phyloP scores from a whole-genome alignment of 208 protist genomes.

The Histomonas meleagridis region DNA sequence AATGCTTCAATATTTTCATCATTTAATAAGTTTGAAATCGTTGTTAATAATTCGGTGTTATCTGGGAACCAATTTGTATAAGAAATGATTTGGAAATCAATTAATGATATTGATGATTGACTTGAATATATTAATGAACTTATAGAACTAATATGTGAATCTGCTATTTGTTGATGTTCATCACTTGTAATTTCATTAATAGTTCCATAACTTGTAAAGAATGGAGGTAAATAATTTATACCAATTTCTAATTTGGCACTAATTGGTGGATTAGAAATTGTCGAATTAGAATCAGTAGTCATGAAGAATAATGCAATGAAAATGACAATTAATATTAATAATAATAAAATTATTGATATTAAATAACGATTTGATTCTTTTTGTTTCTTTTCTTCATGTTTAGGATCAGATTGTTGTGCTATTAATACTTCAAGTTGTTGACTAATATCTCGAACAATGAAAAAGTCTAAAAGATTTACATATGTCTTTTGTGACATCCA shows the following conservation, averaged over 20 bases:
- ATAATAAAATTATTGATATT: background rate
- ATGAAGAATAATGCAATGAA: conserved; percentile 14
- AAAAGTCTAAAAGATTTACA: background rate
- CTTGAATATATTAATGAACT: background rate
- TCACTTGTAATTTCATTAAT: background rate
- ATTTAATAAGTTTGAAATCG: background rate
- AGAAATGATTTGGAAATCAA: background rate
- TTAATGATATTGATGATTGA: background rate
- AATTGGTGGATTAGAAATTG: background rate
- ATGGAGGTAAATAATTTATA: background rate
- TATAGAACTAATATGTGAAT: background rate
- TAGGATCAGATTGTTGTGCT: background rate
- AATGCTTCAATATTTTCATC: background rate
- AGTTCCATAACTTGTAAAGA: background rate
- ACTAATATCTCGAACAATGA: background rate
- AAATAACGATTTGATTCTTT: background rate
- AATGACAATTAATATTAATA: background rate
- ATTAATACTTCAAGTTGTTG: background rate
- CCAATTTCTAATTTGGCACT: background rate
- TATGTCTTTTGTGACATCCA: background rate
- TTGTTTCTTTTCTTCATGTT: background rate
- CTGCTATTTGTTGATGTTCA: background rate
- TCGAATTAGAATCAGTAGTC: background rate
- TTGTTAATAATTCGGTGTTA: background rate
- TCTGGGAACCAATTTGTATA: background rate